Percentiles rank a stretch among this genome's conserved stretches.
phyloP scores from a whole-genome alignment of 345 rosid genomes.

The Microthlaspi erraticum region DNA sequence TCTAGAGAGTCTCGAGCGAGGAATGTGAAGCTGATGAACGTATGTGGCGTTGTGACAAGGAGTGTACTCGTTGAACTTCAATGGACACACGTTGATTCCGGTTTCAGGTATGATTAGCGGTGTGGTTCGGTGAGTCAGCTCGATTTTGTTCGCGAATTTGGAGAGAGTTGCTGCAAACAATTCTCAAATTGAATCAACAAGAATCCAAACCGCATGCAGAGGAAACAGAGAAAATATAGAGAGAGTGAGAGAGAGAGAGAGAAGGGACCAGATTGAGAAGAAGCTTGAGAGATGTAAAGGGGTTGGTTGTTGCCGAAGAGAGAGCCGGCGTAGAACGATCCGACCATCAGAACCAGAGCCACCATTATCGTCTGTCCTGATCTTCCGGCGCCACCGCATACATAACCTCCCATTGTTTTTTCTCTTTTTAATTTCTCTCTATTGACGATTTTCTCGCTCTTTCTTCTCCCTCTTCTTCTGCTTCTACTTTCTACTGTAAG shows the following conservation, averaged over 20 bases:
- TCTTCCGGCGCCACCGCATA: slow-evolving; percentile 56
- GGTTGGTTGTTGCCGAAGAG: slow-evolving; percentile 73
- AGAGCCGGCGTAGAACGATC: slow-evolving; percentile 81
- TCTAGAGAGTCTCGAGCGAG: slow-evolving; percentile 62
- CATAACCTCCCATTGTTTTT: slow-evolving; percentile 57
- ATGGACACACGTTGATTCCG: slow-evolving; percentile 78
- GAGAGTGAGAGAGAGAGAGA: slow-evolving; percentile 5
- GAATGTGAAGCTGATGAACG: slow-evolving; percentile 55
- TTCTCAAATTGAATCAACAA: background rate
- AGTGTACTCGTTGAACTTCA: slow-evolving; percentile 72
- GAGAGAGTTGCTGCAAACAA: slow-evolving; percentile 54
- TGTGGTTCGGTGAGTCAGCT: slow-evolving; percentile 56
- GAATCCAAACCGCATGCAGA: slow-evolving; percentile 31
- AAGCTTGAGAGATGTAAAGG: slow-evolving; percentile 50
- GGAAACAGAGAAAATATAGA: slow-evolving; percentile 23
- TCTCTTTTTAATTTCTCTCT: background rate
- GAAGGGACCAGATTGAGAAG: slow-evolving; percentile 39
- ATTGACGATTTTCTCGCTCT: background rate
- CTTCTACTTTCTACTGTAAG: background rate
- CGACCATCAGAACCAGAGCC: slow-evolving; percentile 69
- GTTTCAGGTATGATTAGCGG: slow-evolving; percentile 64
- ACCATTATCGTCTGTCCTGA: slow-evolving; percentile 74
- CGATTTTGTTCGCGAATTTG: slow-evolving; percentile 61
- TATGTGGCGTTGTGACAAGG: slow-evolving; percentile 82
- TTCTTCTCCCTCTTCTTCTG: background rate